Evolutionary conservation across 495 filamentous ascomycete species (phyloP).

Genomic region (Geoglossum glabrum): DNA sequence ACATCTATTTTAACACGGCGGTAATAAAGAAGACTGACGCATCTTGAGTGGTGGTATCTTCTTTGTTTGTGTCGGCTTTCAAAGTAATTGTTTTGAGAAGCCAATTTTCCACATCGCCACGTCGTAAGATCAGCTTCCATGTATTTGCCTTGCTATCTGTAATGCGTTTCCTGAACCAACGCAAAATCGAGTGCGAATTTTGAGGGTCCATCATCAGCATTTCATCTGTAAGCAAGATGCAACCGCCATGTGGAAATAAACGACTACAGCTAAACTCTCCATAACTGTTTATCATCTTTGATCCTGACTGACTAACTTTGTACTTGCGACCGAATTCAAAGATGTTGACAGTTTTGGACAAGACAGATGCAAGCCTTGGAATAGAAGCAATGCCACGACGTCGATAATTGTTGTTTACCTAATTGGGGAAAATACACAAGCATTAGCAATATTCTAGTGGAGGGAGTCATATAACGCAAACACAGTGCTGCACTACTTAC

Average conservation of each 20-base stretch:
- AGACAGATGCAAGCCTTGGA: background rate
- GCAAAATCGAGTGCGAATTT: background rate
- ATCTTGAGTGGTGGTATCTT: background rate
- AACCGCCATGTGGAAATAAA: slow-evolving; percentile 2
- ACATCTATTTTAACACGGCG: too few species aligned
- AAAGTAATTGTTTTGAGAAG: background rate
- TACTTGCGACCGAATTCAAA: slow-evolving; percentile 1
- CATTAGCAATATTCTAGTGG: background rate
- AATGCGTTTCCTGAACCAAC: background rate
- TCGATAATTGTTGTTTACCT: slow-evolving; percentile 1
- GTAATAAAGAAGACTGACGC: background rate
- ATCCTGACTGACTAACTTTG: background rate
- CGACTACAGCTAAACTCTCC: background rate
- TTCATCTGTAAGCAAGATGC: background rate
- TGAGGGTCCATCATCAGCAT: background rate
- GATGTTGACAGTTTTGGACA: background rate
- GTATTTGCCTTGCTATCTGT: background rate
- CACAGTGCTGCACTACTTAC: background rate
- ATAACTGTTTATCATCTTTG: background rate
- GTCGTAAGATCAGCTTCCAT: slow-evolving; percentile 1
- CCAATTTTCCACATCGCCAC: background rate
- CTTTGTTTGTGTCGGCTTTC: background rate
- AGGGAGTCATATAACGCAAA: too few species aligned
- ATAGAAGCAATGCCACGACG: background rate
- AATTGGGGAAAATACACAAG: background rate